Evolutionary conservation across 495 filamentous ascomycete genomes (phyloP).

Genomic region (Penicillium diatomitis): DNA sequence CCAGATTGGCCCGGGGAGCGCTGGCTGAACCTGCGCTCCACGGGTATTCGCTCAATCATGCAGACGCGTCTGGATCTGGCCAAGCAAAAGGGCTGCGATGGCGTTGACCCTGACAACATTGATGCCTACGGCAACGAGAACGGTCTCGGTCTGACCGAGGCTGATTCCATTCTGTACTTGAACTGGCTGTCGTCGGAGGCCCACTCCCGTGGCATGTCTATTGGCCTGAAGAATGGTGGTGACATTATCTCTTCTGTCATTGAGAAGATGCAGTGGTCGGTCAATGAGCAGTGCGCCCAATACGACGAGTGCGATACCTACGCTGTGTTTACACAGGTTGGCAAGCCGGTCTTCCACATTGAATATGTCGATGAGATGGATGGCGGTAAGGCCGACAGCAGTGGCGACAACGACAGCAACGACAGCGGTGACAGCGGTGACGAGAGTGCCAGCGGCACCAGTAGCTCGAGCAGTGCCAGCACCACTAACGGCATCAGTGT

Average conservation of each 20-base stretch:
- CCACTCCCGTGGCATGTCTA: slow-evolving; percentile 35
- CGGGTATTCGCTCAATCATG: slow-evolving; percentile 55
- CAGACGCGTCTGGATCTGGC: slow-evolving; percentile 45
- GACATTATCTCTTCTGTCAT: slow-evolving; percentile 50
- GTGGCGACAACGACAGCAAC: too few species aligned
- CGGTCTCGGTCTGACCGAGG: slow-evolving; percentile 45
- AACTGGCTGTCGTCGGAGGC: slow-evolving; percentile 49
- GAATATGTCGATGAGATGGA: slow-evolving; percentile 51
- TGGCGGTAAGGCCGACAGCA: slow-evolving; percentile 18
- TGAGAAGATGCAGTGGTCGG: slow-evolving; percentile 51
- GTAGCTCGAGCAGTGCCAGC: too few species aligned
- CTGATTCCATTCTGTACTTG: slow-evolving; percentile 48
- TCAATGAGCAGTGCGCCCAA: slow-evolving; percentile 65
- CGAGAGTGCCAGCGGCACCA: too few species aligned
- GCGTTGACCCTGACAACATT: slow-evolving; percentile 64
- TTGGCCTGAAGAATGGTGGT: slow-evolving; percentile 60
- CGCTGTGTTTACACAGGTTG: slow-evolving; percentile 44
- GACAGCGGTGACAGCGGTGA: too few species aligned
- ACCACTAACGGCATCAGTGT: too few species aligned
- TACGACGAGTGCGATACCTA: slow-evolving; percentile 50
- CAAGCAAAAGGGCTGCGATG: slow-evolving; percentile 53
- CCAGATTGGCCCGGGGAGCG: slow-evolving; percentile 58
- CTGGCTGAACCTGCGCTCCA: slow-evolving; percentile 53
- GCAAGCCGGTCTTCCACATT: slow-evolving; percentile 67
- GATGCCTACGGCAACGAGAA: slow-evolving; percentile 53